Evolutionary conservation across 805 yeast genomes (phyloP).

Genomic region (Wickerhamomyces queroliae): DNA sequence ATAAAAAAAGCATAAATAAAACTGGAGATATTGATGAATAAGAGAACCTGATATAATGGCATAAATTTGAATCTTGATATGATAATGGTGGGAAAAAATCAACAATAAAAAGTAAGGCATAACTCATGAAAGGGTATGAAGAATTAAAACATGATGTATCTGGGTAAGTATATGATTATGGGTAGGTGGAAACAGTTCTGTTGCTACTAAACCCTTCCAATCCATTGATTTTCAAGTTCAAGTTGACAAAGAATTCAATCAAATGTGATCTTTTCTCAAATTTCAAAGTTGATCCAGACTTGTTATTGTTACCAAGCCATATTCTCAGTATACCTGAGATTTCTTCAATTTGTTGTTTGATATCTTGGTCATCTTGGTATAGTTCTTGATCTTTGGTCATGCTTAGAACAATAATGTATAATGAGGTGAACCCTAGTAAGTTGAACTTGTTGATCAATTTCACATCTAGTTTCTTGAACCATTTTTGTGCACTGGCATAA

Average conservation of each 20-base stretch:
- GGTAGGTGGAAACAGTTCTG: not conserved
- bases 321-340: slow-evolving; percentile 26
- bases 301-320: slow-evolving; percentile 28
- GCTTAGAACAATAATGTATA: slow-evolving; percentile 19
- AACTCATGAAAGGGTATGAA: not conserved
- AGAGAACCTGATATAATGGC: no score
- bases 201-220: slow-evolving; percentile 7
- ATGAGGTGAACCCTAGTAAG: slow-evolving; percentile 25
- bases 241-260: slow-evolving; percentile 25
- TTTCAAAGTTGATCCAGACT: slow-evolving; percentile 21
- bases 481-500: slow-evolving; percentile 15
- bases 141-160: not conserved
- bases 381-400: slow-evolving; percentile 13
- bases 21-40: no score
- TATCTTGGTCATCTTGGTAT: slow-evolving; percentile 11
- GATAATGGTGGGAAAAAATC: not conserved
- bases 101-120: not conserved
- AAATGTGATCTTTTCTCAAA: slow-evolving; percentile 25
- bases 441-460: slow-evolving; percentile 10
- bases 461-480: slow-evolving; percentile 19
- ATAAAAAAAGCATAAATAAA: no score
- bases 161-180: no score
- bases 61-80: no score
- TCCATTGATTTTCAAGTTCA: slow-evolving; percentile 20
- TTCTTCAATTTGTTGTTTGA: slow-evolving; percentile 23